Base-by-base conservation (phyloP, 1,284 basidiomycete genomes). In the Trichosporon coremiiforme region DNA sequence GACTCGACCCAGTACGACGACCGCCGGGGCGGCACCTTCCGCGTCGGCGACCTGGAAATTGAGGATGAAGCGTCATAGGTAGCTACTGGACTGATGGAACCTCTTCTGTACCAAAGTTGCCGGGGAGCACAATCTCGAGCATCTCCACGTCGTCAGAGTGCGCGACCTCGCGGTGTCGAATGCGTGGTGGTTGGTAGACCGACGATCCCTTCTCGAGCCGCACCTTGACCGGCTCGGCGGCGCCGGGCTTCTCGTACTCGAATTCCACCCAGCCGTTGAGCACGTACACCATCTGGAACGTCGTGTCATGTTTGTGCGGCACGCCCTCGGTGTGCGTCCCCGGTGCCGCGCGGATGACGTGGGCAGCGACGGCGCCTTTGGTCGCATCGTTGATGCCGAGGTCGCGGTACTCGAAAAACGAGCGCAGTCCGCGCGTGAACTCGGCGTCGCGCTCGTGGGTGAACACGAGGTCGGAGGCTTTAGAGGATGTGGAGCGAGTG, bases 321-420 rank as follows among this genome's bases (percentile, higher is more conserved):
- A 66, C 38, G 9, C 68, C 68, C 22, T 36, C 25, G 0, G 68
- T 50, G 12, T 70, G 60, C 2, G 38, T 29, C 4, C 68, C 68
- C 2, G 68, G 66, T 4, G 65, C 66, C 2, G 47, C 68, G 36
- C 68, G 68, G 29, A 67, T 70, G 20, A 70, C 68, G 66, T 70
- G 68, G 1, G 68, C 68, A 0, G 66, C 29, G 6, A 64, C 68
- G 0, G 62, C 62, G 29, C 68, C 68, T 10, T 57, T 31, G 7
- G 68, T 66, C n/a, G 68, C 68, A 0, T 20, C 45, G n/a, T 64
- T 41, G 33, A 70, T 55, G 13, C 68, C 68, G 6, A 70, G 62
- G 50, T 70, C 68, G 50, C 68, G 68, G 62, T 70, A 70, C 62
- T 66, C 65, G 65, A 70, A 70, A 65, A 70, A 70, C 5, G 68